Evolutionary conservation across 208 protist species (phyloP).

Genomic region (Phytomonas sp.): DNA sequence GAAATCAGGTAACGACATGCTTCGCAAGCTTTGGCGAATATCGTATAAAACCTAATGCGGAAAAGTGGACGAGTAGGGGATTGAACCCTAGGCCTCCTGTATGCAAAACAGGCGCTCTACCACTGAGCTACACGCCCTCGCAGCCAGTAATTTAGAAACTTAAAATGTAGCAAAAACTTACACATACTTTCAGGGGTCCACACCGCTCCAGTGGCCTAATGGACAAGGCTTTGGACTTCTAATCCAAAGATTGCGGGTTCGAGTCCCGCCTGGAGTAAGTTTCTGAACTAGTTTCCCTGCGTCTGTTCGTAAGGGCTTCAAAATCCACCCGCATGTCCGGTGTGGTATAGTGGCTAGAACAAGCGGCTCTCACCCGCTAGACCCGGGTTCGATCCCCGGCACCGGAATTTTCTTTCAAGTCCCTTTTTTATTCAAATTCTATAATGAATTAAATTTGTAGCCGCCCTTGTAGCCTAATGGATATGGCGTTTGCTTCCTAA

Average conservation of each 20-base stretch:
- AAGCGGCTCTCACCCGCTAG: slow-evolving; percentile 90
- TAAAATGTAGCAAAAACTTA: neutral
- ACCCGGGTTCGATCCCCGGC: slow-evolving; percentile 91
- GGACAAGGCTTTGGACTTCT: slow-evolving; percentile 88
- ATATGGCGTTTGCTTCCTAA: slow-evolving; percentile 78
- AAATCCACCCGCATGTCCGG: slow-evolving; percentile 21
- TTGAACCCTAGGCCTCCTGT: slow-evolving; percentile 84
- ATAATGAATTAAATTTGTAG: neutral
- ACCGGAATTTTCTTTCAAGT: slow-evolving; percentile 64
- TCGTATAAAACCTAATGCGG: no score
- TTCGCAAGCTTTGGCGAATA: no score
- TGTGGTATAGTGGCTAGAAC: slow-evolving; percentile 92
- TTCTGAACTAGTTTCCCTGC: slow-evolving; percentile 4
- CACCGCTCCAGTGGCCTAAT: slow-evolving; percentile 78
- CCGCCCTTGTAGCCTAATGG: slow-evolving; percentile 63
- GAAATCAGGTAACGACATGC: no score
- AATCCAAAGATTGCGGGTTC: slow-evolving; percentile 89
- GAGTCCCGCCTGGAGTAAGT: slow-evolving; percentile 80
- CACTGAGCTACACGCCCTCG: slow-evolving; percentile 77
- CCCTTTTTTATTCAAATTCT: no score
- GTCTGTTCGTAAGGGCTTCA: neutral
- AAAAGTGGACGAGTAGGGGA: slow-evolving; percentile 68
- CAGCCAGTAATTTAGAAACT: neutral
- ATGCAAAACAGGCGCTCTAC: slow-evolving; percentile 86
- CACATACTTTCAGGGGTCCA: neutral